These are phyloP conservation scores for Blastobotrys petasosporus DNA, from an alignment of 1,139 yeast species.

Conservation along the genomic window DNA sequence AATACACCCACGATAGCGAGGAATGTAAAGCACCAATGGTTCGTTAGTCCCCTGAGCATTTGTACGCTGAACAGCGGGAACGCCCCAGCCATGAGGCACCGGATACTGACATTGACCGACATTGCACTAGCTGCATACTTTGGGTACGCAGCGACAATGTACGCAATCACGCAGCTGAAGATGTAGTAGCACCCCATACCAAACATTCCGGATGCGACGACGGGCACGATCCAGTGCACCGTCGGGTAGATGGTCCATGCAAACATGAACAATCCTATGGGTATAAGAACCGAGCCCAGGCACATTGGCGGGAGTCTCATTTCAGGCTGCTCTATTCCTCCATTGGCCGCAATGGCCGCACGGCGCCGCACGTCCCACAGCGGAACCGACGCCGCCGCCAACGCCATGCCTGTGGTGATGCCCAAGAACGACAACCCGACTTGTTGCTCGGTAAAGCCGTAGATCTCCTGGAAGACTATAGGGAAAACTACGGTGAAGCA, in stretches of 20 bases:
- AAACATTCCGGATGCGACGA: constrained; percentile 33
- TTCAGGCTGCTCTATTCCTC: constrained; percentile 36
- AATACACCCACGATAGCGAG: constrained; percentile 5
- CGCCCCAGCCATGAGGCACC: constrained; percentile 49
- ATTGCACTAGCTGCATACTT: constrained; percentile 11
- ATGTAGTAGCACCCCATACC: constrained; percentile 11
- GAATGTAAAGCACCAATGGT: constrained; percentile 25
- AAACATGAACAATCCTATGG: constrained; percentile 55
- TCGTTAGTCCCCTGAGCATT: constrained; percentile 50
- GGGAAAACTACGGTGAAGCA: constrained; percentile 61
- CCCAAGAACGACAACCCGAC: constrained; percentile 31
- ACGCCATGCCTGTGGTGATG: constrained; percentile 3
- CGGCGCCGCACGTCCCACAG: constrained; percentile 14
- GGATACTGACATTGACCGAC: constrained; percentile 11
- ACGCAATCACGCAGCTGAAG: constrained; percentile 10
- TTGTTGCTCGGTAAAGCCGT: constrained; percentile 34
- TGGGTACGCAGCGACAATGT: constrained; percentile 8
- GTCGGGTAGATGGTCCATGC: constrained; percentile 59
- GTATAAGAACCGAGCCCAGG: constrained; percentile 42
- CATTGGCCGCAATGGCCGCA: neutral
- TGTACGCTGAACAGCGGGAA: constrained; percentile 64
- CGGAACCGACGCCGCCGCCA: constrained; percentile 13
- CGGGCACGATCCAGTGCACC: constrained; percentile 76
- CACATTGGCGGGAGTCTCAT: constrained; percentile 44
- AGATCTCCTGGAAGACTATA: constrained; percentile 45